phyloP scores from a whole-genome alignment of 257 asterid species.

The Solanum peruvianum region DNA sequence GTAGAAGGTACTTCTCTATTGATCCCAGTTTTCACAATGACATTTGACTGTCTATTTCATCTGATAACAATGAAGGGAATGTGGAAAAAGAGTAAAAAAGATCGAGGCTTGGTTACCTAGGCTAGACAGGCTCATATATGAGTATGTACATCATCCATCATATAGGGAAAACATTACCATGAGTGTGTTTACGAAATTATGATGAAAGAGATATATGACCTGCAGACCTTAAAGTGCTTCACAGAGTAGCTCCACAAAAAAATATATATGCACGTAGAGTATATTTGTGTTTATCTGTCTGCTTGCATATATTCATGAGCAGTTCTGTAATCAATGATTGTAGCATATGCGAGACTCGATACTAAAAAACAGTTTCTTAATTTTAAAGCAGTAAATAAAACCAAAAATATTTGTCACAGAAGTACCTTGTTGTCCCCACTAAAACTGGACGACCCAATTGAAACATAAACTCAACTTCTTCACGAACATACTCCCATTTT shows the following conservation, averaged over 20 bases:
- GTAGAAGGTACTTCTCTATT: background rate
- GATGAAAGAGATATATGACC: background rate
- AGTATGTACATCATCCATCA: background rate
- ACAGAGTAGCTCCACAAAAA: background rate
- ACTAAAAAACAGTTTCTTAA: background rate
- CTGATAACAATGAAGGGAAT: background rate
- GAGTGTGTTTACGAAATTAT: background rate
- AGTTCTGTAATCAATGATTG: background rate
- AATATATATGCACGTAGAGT: background rate
- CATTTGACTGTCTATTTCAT: background rate
- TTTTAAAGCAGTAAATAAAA: background rate
- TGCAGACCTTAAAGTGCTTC: background rate
- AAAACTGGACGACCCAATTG: conserved; percentile 82
- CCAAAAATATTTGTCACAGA: conserved; percentile 12
- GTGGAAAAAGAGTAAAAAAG: background rate
- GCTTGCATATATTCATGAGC: background rate
- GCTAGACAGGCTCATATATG: background rate
- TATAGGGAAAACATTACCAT: background rate
- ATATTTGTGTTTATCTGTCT: background rate
- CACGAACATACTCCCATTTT: conserved; percentile 80
- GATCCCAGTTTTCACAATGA: background rate
- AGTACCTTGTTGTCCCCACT: conserved; percentile 95
- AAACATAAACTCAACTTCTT: conserved; percentile 82
- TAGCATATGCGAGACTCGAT: background rate
- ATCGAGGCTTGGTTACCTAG: background rate